A percentile compares a stretch with the other conserved stretches of the same genome.
Evolutionary conservation across 2,329 filamentous ascomycete genomes (phyloP).

Genomic region (Zymoseptoria tritici): DNA sequence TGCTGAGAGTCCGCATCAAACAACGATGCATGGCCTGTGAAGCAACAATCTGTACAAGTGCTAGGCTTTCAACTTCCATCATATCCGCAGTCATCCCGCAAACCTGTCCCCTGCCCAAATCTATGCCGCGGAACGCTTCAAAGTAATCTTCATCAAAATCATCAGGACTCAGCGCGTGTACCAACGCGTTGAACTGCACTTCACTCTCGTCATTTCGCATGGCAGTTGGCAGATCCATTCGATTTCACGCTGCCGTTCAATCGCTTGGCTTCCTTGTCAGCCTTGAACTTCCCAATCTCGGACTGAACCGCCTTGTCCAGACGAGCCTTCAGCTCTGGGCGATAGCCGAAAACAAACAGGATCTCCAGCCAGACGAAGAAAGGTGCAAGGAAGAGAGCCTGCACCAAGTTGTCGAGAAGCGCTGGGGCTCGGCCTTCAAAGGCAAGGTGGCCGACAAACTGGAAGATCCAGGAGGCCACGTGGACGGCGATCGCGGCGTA

Average conservation of each 20-base stretch:
- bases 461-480: constrained; percentile 71
- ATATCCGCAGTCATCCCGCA: neutral
- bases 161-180: neutral
- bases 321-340: constrained; percentile 74
- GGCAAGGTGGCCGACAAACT: constrained; percentile 84
- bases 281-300: constrained; percentile 69
- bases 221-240: constrained; percentile 20
- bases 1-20: neutral
- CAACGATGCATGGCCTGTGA: neutral
- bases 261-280: constrained; percentile 44
- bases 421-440: constrained; percentile 87
- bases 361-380: constrained; percentile 97
- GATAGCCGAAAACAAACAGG: constrained; percentile 83
- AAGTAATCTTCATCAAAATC: neutral
- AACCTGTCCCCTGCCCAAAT: neutral
- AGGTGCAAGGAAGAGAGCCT: constrained; percentile 86
- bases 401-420: constrained; percentile 81
- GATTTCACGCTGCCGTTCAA: constrained; percentile 13
- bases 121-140: neutral
- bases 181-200: neutral
- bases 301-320: constrained; percentile 67
- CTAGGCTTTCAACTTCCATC: neutral
- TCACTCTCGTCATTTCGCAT: constrained; percentile 12
- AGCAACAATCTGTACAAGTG: neutral
- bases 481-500: constrained; percentile 63